Evolutionary conservation across 73 alveolate species (phyloP).

Genomic region (Paramecium sonneborni): DNA sequence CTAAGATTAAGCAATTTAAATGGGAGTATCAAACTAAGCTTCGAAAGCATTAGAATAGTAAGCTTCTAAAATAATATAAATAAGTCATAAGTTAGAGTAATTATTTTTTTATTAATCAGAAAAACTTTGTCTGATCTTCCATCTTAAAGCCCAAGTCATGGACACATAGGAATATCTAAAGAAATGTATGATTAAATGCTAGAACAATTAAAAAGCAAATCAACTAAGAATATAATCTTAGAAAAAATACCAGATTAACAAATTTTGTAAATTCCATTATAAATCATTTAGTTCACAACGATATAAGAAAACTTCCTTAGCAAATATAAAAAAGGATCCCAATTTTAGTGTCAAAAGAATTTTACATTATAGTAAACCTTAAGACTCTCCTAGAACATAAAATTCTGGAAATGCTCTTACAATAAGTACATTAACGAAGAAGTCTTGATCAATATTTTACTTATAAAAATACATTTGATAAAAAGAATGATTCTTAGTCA

Average conservation of each 20-base stretch:
- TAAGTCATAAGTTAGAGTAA: constrained; percentile 26
- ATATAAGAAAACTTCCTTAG: not conserved
- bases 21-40: not conserved
- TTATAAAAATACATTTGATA: not conserved
- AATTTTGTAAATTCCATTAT: not conserved
- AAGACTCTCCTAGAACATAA: constrained; percentile 7
- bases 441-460: constrained; percentile 7
- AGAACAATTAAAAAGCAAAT: not conserved
- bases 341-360: not conserved
- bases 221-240: not conserved
- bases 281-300: not conserved
- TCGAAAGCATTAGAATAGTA: not conserved
- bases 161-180: not conserved
- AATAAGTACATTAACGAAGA: not conserved
- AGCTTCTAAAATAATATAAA: constrained; percentile 18
- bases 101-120: not conserved
- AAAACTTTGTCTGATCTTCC: constrained; percentile 30
- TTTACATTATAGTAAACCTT: not conserved
- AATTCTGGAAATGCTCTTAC: not conserved
- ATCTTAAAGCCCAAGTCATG: not conserved
- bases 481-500: no score
- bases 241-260: not conserved
- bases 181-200: constrained; percentile 5
- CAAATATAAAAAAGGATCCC: not conserved
- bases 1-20: not conserved